These are phyloP conservation scores for Pterocarpus macrocarpus DNA, from an alignment of 306 rosid genomes.

Conservation along the genomic window DNA sequence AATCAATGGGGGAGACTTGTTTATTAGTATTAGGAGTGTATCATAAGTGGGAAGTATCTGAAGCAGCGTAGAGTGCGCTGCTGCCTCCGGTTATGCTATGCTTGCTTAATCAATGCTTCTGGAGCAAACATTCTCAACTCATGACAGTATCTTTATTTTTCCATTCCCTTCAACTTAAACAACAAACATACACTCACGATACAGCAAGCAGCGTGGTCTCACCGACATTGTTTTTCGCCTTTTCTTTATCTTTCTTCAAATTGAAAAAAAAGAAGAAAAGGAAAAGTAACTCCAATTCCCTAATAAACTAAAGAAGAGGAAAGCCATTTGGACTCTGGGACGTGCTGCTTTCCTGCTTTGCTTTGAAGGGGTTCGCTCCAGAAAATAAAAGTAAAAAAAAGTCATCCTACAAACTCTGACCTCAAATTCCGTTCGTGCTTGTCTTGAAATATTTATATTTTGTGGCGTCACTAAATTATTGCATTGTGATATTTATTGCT, in stretches of 20 bases:
- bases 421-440: not conserved
- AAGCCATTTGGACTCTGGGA: constrained; percentile 5
- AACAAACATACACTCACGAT: constrained; percentile 41
- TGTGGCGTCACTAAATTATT: not conserved
- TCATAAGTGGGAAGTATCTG: constrained; percentile 35
- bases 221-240: constrained; percentile 49
- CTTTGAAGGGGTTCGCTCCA: constrained; percentile 1
- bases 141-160: constrained; percentile 26
- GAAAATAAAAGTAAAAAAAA: not conserved
- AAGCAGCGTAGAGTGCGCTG: constrained; percentile 52
- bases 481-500: not conserved
- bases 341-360: constrained; percentile 30
- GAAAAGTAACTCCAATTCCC: not conserved
- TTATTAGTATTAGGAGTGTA: constrained; percentile 9
- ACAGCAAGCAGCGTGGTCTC: constrained; percentile 9
- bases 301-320: not conserved
- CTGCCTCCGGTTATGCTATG: constrained; percentile 9
- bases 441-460: not conserved
- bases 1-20: constrained; percentile 16
- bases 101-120: constrained; percentile 36
- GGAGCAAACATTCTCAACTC: constrained; percentile 66
- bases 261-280: not conserved
- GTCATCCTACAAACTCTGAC: not conserved
- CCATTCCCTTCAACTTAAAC: constrained; percentile 14
- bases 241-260: not conserved